These are phyloP conservation scores for Backusella psychrophila DNA, from an alignment of 192 early-diverging fungal species.

Conservation along the genomic window DNA sequence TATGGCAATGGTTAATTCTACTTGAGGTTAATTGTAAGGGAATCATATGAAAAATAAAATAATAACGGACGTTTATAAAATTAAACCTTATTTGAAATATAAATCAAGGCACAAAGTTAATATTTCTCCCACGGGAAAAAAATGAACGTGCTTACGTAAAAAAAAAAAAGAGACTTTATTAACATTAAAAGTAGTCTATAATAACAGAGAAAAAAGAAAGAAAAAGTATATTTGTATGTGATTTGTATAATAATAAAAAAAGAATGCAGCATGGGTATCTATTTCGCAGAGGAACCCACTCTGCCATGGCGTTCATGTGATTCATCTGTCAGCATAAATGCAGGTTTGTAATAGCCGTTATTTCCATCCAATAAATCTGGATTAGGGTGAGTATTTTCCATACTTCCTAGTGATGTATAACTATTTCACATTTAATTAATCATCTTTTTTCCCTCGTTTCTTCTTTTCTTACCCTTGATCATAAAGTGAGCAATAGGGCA, in stretches of 20 bases:
- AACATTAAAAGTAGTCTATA: neutral
- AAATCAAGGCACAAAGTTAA: neutral
- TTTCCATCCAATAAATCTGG: conserved; percentile 61
- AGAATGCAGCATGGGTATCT: neutral
- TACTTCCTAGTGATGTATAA: conserved; percentile 93
- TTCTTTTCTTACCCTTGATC: conserved; percentile 68
- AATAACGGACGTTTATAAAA: too few species aligned
- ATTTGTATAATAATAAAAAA: neutral
- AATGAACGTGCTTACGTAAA: neutral
- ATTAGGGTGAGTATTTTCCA: conserved; percentile 82
- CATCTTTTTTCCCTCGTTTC: neutral
- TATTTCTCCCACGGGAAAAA: neutral
- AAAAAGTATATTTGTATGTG: neutral
- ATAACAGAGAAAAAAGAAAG: neutral
- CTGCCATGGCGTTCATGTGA: conserved; percentile 66
- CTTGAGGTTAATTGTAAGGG: too few species aligned
- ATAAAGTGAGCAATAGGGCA: conserved; percentile 88
- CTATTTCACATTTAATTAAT: conserved; percentile 34
- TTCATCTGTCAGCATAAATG: conserved; percentile 60
- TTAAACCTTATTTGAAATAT: too few species aligned
- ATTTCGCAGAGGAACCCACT: conserved; percentile 7
- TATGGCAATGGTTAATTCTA: too few species aligned
- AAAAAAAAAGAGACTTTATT: neutral
- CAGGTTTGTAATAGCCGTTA: conserved; percentile 52
- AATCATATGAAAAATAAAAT: too few species aligned